These are phyloP conservation scores for Rhynchosporium agropyri DNA, from an alignment of 2,329 filamentous ascomycete species.

Conservation along the genomic window DNA sequence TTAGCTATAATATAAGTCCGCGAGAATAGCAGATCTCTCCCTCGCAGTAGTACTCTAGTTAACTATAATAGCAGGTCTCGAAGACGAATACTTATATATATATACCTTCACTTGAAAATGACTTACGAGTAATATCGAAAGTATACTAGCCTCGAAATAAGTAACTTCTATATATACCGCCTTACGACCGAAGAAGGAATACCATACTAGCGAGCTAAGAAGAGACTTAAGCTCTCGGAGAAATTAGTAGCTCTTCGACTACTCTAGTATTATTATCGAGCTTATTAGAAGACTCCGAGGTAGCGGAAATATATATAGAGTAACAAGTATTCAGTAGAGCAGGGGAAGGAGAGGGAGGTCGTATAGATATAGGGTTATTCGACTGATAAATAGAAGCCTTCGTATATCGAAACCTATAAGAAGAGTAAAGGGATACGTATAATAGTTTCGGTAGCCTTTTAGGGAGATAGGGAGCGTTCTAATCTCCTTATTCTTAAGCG, in stretches of 20 bases:
- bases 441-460: conserved; percentile 30
- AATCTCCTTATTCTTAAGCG: conserved; percentile 2
- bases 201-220: not conserved
- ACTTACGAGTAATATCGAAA: not conserved
- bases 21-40: not conserved
- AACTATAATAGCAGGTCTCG: not conserved
- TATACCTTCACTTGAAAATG: not conserved
- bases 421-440: conserved; percentile 24
- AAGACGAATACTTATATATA: not conserved
- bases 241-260: not conserved
- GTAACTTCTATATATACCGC: not conserved
- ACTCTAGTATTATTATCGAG: conserved; percentile 5
- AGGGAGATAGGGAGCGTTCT: conserved; percentile 8
- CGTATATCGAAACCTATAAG: conserved; percentile 21
- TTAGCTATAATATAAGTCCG: not conserved
- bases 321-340: conserved; percentile 28
- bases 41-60: not conserved
- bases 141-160: not conserved
- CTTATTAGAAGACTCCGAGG: conserved; percentile 5
- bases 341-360: conserved; percentile 18
- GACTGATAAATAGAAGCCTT: not conserved
- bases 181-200: not conserved
- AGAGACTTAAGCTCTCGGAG: not conserved
- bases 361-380: not conserved
- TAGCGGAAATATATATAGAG: conserved; percentile 26